These are phyloP conservation scores for Podospora bellae-mahoneyi DNA, from an alignment of 495 filamentous ascomycete genomes.

Conservation along the genomic window DNA sequence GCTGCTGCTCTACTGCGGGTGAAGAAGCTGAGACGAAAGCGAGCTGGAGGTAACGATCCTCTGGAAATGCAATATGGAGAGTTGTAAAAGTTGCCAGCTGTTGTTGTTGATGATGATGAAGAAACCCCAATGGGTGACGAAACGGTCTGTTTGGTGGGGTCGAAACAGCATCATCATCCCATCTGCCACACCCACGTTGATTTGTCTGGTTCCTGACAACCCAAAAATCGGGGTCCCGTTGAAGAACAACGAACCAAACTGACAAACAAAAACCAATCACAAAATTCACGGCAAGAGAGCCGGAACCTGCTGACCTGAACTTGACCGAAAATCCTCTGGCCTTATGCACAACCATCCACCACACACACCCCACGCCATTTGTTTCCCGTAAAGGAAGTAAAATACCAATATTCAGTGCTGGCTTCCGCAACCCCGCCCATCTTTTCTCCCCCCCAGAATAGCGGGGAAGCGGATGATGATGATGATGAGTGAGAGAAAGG, in stretches of 20 bases:
- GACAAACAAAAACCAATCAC: neutral
- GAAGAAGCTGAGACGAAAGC: neutral
- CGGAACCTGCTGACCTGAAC: neutral
- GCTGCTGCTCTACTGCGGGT: neutral
- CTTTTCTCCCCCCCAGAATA: neutral
- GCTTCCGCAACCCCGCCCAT: neutral
- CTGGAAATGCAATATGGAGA: neutral
- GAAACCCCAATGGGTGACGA: too few species aligned
- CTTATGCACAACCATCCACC: neutral
- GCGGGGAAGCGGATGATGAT: neutral
- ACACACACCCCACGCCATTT: neutral
- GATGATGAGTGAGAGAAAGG: neutral
- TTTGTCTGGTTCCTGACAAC: neutral
- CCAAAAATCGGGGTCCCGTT: neutral
- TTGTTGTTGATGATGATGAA: neutral
- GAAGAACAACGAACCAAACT: neutral
- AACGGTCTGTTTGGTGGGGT: neutral
- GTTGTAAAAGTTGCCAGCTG: neutral
- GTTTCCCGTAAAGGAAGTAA: neutral
- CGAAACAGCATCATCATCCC: neutral
- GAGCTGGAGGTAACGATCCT: slow-evolving; percentile 1
- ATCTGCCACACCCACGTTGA: neutral
- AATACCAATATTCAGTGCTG: neutral
- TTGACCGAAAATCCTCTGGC: neutral
- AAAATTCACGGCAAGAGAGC: neutral